Percentiles rank a stretch among this genome's conserved stretches.
phyloP scores from a whole-genome alignment of 139 green algal genomes.

The Raphidocelis subcapitata region DNA sequence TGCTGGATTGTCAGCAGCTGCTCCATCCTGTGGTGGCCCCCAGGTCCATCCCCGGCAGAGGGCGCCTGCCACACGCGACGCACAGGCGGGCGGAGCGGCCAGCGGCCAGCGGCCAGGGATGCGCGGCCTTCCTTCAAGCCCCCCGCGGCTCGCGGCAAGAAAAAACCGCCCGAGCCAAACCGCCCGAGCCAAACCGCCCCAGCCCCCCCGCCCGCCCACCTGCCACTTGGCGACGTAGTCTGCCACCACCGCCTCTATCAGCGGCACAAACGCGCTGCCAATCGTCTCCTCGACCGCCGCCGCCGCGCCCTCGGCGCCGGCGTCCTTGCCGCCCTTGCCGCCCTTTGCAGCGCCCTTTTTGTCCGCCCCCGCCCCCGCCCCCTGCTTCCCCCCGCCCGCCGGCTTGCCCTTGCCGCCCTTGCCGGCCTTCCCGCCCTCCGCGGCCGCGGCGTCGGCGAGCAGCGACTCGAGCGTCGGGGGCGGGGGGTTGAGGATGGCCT shows the following conservation, averaged over 20 bases:
- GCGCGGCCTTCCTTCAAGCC: too few relatives aligned
- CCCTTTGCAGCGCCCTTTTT: neutral
- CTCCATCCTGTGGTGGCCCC: too few relatives aligned
- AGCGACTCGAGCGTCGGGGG: conserved; percentile 46
- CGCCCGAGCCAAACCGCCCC: too few relatives aligned
- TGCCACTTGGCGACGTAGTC: conserved; percentile 83
- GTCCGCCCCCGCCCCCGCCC: conserved; percentile 21
- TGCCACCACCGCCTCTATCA: conserved; percentile 69
- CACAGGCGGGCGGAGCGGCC: too few relatives aligned
- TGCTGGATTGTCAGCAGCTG: neutral
- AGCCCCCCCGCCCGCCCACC: conserved; percentile 5
- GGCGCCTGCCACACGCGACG: too few relatives aligned
- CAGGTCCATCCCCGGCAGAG: too few relatives aligned
- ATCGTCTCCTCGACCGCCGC: conserved; percentile 42
- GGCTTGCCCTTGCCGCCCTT: conserved; percentile 44
- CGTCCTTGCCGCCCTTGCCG: neutral
- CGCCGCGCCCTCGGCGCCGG: neutral
- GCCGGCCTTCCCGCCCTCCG: conserved; percentile 40
- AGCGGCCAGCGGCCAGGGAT: too few relatives aligned
- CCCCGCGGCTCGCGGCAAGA: too few relatives aligned
- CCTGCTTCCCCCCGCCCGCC: conserved; percentile 25
- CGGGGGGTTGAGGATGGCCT: conserved; percentile 75
- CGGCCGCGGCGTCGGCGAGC: conserved; percentile 36
- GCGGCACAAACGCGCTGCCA: conserved; percentile 61
- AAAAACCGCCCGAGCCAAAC: too few relatives aligned